A percentile compares a stretch with the other conserved stretches of the same genome.
Evolutionary conservation across 2,329 filamentous ascomycete species (phyloP).

Genomic region (Sphaceloma murrayae): DNA sequence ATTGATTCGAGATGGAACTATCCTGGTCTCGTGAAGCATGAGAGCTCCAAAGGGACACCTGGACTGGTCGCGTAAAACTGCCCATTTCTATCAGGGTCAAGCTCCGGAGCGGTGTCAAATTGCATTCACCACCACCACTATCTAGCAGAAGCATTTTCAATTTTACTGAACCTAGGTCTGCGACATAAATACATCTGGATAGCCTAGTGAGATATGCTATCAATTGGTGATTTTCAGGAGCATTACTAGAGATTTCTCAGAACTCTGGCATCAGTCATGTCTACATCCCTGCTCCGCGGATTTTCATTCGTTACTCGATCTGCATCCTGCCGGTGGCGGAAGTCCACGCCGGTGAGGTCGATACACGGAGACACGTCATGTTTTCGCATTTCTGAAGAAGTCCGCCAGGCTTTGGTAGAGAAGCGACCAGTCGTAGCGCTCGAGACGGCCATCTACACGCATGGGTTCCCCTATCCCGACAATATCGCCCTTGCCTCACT

Average conservation of each 20-base stretch:
- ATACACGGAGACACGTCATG: conserved; percentile 38
- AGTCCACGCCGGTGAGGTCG: conserved; percentile 4
- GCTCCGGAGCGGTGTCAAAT: conserved; percentile 18
- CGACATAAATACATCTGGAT: too few relatives aligned
- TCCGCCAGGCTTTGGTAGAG: conserved; percentile 62
- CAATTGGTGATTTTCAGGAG: too few relatives aligned
- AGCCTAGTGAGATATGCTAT: too few relatives aligned
- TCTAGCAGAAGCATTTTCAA: too few relatives aligned
- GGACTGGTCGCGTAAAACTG: conserved; percentile 11
- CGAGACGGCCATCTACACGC: conserved; percentile 95
- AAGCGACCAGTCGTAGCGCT: conserved; percentile 81
- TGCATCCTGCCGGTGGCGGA: too few relatives aligned
- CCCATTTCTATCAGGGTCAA: background rate
- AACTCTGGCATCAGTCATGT: too few relatives aligned
- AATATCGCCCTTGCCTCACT: conserved; percentile 67
- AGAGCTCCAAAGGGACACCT: conserved; percentile 11
- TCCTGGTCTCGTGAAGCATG: background rate
- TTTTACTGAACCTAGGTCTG: too few relatives aligned
- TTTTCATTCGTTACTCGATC: too few relatives aligned
- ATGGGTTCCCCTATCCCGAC: conserved; percentile 64
- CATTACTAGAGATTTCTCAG: too few relatives aligned
- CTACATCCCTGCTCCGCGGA: conserved; percentile 1
- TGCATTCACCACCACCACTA: conserved; percentile 18
- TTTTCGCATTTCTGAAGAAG: conserved; percentile 70
- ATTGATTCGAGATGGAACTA: too few relatives aligned